Conservation (phyloP, 352 stramenopile species). For the Phytopythium boreale region DNA sequence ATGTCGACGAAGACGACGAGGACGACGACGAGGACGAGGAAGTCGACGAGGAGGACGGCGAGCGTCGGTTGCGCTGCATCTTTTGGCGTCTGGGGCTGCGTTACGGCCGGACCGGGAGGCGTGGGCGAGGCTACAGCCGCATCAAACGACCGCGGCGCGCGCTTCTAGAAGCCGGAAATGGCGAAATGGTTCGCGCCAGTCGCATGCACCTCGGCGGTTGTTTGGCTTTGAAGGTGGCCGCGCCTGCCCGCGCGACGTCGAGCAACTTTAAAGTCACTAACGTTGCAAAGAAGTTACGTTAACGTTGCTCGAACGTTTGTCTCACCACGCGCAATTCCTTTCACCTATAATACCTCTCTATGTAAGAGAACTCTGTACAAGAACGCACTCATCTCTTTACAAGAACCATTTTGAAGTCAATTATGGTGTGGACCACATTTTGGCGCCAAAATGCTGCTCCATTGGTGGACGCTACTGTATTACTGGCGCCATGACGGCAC, state of each 20-base stretch:
- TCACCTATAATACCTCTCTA: neutral
- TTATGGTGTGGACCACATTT: neutral
- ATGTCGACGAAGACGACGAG: slow-evolving; percentile 22
- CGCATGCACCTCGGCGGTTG: neutral
- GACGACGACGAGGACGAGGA: slow-evolving; percentile 30
- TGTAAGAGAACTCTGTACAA: no score
- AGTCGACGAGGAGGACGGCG: slow-evolving; percentile 44
- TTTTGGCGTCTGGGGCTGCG: neutral
- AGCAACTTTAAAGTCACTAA: no score
- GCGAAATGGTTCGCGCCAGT: neutral
- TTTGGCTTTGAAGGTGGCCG: neutral
- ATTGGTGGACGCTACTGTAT: no score
- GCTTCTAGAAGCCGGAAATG: neutral
- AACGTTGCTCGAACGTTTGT: no score
- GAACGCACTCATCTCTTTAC: neutral
- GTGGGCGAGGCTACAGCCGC: neutral
- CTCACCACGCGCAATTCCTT: neutral
- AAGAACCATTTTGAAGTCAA: neutral
- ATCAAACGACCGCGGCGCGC: neutral
- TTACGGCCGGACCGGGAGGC: neutral
- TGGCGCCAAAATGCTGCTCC: neutral
- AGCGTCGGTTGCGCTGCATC: slow-evolving; percentile 16
- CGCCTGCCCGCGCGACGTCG: no score
- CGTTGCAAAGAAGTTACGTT: no score
- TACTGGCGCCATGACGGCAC: no score